phyloP scores from a whole-genome alignment of 768 basidiomycete species.

The Nevesoporus exiguus region DNA sequence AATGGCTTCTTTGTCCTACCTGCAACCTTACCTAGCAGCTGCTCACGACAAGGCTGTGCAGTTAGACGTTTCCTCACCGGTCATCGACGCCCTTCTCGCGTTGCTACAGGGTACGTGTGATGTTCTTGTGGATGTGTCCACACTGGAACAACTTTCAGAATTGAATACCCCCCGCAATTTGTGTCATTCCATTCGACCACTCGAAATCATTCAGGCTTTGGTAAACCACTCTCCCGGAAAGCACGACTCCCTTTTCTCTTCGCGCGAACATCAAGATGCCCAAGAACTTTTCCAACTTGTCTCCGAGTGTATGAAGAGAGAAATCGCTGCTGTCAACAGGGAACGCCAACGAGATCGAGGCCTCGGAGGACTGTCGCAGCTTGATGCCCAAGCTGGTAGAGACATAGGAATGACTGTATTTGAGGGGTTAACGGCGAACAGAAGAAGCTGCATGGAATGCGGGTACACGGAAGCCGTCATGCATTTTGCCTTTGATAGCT shows the following conservation, averaged over 20 bases:
- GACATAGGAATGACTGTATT: slow-evolving; percentile 69
- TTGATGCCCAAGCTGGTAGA: slow-evolving; percentile 20
- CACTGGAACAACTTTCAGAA: slow-evolving; percentile 38
- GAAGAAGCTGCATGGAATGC: slow-evolving; percentile 83
- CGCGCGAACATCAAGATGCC: slow-evolving; percentile 95
- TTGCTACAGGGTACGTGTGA: slow-evolving; percentile 58
- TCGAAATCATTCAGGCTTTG: slow-evolving; percentile 68
- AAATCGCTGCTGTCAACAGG: slow-evolving; percentile 67
- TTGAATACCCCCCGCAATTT: slow-evolving; percentile 60
- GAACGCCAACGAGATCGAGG: slow-evolving; percentile 73
- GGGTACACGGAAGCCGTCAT: slow-evolving; percentile 94
- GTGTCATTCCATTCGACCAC: slow-evolving; percentile 65
- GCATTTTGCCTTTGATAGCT: slow-evolving; percentile 85
- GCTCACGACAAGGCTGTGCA: slow-evolving; percentile 75
- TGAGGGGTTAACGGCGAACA: slow-evolving; percentile 87
- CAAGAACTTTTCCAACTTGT: slow-evolving; percentile 97
- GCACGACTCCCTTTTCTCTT: slow-evolving; percentile 68
- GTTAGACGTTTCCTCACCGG: slow-evolving; percentile 80
- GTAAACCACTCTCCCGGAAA: slow-evolving; percentile 51
- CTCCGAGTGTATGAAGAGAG: slow-evolving; percentile 85
- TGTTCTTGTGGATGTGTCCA: background rate
- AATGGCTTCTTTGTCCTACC: slow-evolving; percentile 79
- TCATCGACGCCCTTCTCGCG: slow-evolving; percentile 75
- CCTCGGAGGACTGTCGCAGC: slow-evolving; percentile 51
- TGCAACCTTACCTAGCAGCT: slow-evolving; percentile 75